These are phyloP conservation scores for Viridothelium virens DNA, from an alignment of 495 filamentous ascomycete genomes.

Conservation along the genomic window DNA sequence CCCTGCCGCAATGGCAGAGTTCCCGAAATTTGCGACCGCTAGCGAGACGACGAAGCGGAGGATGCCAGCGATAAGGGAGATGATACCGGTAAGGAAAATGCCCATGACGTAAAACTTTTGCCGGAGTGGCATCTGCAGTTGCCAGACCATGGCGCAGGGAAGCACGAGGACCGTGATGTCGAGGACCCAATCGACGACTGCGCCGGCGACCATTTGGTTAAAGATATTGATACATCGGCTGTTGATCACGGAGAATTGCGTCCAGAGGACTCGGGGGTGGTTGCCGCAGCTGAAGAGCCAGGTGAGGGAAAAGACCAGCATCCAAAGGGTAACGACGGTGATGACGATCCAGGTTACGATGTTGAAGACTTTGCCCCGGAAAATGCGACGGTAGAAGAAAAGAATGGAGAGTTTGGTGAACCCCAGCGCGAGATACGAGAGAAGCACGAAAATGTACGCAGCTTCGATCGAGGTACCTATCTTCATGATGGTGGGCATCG, in stretches of 20 bases:
- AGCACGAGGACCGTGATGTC: constrained; percentile 1
- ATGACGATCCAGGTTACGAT: constrained; percentile 9
- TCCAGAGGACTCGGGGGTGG: constrained; percentile 1
- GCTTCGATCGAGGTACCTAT: neutral
- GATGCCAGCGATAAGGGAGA: constrained; percentile 6
- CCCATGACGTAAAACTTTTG: constrained; percentile 6
- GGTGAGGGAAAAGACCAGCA: constrained; percentile 1
- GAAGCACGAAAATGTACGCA: neutral
- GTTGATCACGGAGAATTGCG: constrained; percentile 2
- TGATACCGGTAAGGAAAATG: constrained; percentile 6
- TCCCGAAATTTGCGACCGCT: neutral
- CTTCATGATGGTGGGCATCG: neutral
- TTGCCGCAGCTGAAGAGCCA: constrained; percentile 8
- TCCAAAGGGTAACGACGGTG: neutral
- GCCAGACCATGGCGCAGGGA: constrained; percentile 7
- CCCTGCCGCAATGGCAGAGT: neutral
- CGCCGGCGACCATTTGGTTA: constrained; percentile 3
- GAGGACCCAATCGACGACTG: constrained; percentile 3
- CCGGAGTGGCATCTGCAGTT: neutral
- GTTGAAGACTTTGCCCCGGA: constrained; percentile 1
- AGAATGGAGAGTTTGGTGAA: constrained; percentile 3
- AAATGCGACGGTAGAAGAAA: constrained; percentile 4
- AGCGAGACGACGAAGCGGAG: constrained; percentile 4
- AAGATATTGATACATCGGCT: constrained; percentile 1
- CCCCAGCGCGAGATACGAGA: neutral